Evolutionary conservation across 2,329 filamentous ascomycete species (phyloP).

Genomic region (Trichoderma arundinaceum): DNA sequence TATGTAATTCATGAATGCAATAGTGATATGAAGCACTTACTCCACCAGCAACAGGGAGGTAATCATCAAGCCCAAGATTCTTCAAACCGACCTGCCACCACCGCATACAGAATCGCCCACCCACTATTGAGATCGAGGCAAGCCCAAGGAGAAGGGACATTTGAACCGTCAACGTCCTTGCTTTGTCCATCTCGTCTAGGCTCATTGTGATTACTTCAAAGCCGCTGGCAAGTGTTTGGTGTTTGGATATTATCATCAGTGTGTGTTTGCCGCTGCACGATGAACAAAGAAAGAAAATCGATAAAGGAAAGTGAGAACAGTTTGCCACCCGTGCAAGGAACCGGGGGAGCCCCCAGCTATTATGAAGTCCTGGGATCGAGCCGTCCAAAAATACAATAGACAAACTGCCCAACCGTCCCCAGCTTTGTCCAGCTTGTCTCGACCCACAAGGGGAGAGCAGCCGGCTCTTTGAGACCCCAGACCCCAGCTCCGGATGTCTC

Average conservation of each 20-base stretch:
- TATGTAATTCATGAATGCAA: neutral
- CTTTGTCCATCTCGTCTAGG: neutral
- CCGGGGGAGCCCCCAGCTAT: conserved; percentile 15
- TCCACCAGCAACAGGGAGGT: conserved; percentile 7
- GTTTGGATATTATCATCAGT: neutral
- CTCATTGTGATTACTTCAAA: conserved; percentile 5
- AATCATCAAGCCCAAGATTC: conserved; percentile 20
- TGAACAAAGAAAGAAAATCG: neutral
- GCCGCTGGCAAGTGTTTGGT: neutral
- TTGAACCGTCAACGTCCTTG: neutral
- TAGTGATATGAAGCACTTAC: neutral
- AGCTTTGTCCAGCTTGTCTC: conserved; percentile 17
- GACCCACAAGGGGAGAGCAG: conserved; percentile 23
- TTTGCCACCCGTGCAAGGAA: conserved; percentile 12
- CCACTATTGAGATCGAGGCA: neutral
- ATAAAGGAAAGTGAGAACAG: neutral
- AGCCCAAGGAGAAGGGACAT: conserved; percentile 11
- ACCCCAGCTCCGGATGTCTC: conserved; percentile 23
- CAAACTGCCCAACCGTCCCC: conserved; percentile 13
- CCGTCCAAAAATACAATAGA: conserved; percentile 21
- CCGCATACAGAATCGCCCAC: neutral
- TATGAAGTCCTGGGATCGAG: conserved; percentile 17
- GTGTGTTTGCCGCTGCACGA: neutral
- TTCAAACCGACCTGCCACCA: conserved; percentile 6
- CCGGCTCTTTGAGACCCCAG: conserved; percentile 23